phyloP scores from a whole-genome alignment of 2,329 filamentous ascomycete species.

The Raffaelea ambrosiae region DNA sequence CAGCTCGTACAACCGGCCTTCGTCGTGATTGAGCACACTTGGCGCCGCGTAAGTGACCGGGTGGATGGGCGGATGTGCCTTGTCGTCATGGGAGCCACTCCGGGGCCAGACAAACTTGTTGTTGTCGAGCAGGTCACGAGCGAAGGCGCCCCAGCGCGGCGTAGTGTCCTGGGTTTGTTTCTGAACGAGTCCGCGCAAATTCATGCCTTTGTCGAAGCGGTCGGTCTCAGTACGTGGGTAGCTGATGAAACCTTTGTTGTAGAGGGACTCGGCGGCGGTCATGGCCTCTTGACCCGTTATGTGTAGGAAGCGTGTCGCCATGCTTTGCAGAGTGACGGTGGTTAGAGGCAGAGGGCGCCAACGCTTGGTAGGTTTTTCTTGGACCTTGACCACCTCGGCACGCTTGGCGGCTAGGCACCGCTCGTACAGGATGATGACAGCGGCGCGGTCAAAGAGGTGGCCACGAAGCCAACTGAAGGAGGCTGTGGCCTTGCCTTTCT shows the following conservation, averaged over 20 bases:
- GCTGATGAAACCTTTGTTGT: slow-evolving; percentile 93
- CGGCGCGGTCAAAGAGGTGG: slow-evolving; percentile 80
- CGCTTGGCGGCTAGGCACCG: slow-evolving; percentile 67
- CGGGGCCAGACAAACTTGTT: slow-evolving; percentile 68
- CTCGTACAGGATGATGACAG: slow-evolving; percentile 76
- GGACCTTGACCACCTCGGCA: slow-evolving; percentile 75
- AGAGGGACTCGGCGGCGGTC: slow-evolving; percentile 77
- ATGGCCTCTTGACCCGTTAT: slow-evolving; percentile 90
- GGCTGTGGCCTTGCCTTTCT: slow-evolving; percentile 68
- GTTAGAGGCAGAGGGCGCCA: slow-evolving; percentile 91
- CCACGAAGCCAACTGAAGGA: slow-evolving; percentile 76
- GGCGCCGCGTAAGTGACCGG: slow-evolving; percentile 77
- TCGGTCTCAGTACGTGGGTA: slow-evolving; percentile 97
- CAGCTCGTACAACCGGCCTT: slow-evolving; percentile 82
- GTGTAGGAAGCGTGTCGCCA: slow-evolving; percentile 78
- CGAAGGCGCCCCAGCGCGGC: slow-evolving; percentile 67
- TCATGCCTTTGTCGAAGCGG: slow-evolving; percentile 84
- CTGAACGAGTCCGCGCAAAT: slow-evolving; percentile 68
- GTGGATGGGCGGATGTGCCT: slow-evolving; percentile 95
- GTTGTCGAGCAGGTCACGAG: slow-evolving; percentile 64
- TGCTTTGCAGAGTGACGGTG: slow-evolving; percentile 94
- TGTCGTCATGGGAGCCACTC: slow-evolving; percentile 82
- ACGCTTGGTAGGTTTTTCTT: slow-evolving; percentile 86
- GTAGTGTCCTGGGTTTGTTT: slow-evolving; percentile 67
- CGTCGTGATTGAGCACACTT: slow-evolving; percentile 53